Percentiles rank a stretch among this genome's conserved stretches.
Conservation (phyloP, 2,329 filamentous ascomycete species). For the Venturia carpophila region DNA sequence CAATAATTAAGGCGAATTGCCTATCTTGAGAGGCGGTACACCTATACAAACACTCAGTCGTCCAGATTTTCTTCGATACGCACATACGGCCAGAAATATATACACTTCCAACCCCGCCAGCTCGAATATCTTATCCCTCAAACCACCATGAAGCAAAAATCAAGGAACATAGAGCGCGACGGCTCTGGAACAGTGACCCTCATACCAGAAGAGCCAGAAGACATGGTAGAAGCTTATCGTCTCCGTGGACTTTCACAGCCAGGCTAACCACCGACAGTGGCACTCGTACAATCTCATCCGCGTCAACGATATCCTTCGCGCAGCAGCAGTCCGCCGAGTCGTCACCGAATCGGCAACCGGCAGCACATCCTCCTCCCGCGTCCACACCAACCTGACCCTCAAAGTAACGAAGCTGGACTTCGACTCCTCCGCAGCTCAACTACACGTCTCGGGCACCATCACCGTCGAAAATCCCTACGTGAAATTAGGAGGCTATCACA, state of each 20-base stretch:
- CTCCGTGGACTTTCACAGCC: background rate
- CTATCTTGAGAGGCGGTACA: background rate
- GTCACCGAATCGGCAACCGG: conserved; percentile 54
- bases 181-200: conserved; percentile 59
- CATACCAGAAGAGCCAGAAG: conserved; percentile 64
- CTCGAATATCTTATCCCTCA: background rate
- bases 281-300: conserved; percentile 68
- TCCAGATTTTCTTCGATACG: no score
- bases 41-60: no score
- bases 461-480: conserved; percentile 59
- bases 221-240: conserved; percentile 50
- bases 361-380: conserved; percentile 53
- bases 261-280: conserved; percentile 45
- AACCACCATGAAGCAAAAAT: conserved; percentile 56
- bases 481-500: conserved; percentile 60
- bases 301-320: conserved; percentile 55
- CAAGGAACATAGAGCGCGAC: conserved; percentile 55
- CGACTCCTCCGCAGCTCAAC: conserved; percentile 57
- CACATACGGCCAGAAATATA: no score
- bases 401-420: conserved; percentile 59
- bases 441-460: conserved; percentile 61
- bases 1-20: background rate
- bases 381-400: conserved; percentile 58
- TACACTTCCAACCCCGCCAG: no score
- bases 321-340: conserved; percentile 58